Evolutionary conservation across 192 early-diverging fungal genomes (phyloP).

Genomic region (Powellomyces hirtus): DNA sequence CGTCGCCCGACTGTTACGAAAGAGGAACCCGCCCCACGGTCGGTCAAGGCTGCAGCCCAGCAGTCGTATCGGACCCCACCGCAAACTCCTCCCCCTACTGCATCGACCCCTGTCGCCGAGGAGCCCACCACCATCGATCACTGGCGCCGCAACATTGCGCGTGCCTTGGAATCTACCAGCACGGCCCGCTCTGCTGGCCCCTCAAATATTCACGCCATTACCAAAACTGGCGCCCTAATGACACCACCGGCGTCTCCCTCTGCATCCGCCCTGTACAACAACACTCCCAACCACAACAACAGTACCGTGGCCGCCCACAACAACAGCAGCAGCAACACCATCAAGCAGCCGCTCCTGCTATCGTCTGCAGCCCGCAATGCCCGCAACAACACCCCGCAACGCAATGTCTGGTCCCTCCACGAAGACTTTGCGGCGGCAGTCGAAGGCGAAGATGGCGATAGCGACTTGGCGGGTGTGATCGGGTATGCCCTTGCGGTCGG

Average conservation of each 20-base stretch:
- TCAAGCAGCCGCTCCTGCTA: neutral
- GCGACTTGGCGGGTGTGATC: neutral
- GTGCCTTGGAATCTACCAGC: neutral
- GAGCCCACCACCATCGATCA: neutral
- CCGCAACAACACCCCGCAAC: no score
- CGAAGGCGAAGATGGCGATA: neutral
- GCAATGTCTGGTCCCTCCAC: neutral
- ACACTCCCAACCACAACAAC: neutral
- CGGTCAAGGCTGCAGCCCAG: neutral
- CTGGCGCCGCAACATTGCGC: conserved; percentile 4
- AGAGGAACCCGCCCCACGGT: neutral
- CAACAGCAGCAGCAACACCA: neutral
- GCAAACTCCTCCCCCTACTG: no score
- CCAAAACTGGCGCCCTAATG: neutral
- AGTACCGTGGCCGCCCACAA: no score
- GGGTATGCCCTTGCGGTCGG: neutral
- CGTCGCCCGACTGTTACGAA: neutral
- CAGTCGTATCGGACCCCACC: no score
- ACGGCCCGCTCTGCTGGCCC: neutral
- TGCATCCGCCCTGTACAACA: neutral
- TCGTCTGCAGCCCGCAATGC: no score
- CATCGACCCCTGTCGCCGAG: neutral
- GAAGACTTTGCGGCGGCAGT: neutral
- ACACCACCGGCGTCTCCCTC: neutral
- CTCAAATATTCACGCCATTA: neutral